phyloP scores from a whole-genome alignment of 192 early-diverging fungal genomes.

The Coemansia sp. region DNA sequence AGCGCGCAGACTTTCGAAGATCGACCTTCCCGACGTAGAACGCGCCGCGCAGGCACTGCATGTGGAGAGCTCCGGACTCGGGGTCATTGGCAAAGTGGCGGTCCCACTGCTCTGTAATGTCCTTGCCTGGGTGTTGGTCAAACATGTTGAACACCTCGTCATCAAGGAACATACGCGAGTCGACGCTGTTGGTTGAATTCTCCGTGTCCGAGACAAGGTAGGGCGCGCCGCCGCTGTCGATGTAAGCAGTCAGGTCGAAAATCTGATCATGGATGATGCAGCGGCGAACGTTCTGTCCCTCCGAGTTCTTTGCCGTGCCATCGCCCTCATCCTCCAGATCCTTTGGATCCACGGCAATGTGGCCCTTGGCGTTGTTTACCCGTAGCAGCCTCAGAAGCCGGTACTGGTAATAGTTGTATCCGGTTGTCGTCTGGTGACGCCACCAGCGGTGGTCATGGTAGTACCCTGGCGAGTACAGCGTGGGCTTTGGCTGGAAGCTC shows the following conservation, averaged over 20 bases:
- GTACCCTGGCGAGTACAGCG: conserved; percentile 54
- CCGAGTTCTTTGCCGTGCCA: conserved; percentile 33
- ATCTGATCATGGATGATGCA: conserved; percentile 66
- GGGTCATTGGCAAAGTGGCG: conserved; percentile 45
- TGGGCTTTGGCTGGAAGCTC: conserved; percentile 47
- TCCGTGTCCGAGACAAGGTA: conserved; percentile 43
- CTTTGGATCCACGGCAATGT: conserved; percentile 56
- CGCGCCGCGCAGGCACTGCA: conserved; percentile 73
- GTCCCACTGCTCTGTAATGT: conserved; percentile 59
- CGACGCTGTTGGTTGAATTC: conserved; percentile 33
- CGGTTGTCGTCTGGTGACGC: conserved; percentile 52
- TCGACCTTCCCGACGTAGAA: conserved; percentile 88
- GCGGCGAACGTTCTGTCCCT: conserved; percentile 44
- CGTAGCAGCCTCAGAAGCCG: conserved; percentile 57
- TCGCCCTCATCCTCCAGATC: conserved; percentile 52
- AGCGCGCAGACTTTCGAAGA: conserved; percentile 66
- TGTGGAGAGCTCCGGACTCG: conserved; percentile 44
- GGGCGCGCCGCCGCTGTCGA: conserved; percentile 41
- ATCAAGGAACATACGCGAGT: conserved; percentile 56
- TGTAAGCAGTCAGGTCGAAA: conserved; percentile 68
- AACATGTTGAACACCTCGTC: conserved; percentile 57
- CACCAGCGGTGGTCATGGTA: conserved; percentile 69
- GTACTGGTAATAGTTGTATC: conserved; percentile 64
- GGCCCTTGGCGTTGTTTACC: conserved; percentile 59
- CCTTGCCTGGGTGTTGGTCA: conserved; percentile 54